These are phyloP conservation scores for Trematosphaeria pertusa DNA, from an alignment of 2,329 filamentous ascomycete species.

Conservation along the genomic window DNA sequence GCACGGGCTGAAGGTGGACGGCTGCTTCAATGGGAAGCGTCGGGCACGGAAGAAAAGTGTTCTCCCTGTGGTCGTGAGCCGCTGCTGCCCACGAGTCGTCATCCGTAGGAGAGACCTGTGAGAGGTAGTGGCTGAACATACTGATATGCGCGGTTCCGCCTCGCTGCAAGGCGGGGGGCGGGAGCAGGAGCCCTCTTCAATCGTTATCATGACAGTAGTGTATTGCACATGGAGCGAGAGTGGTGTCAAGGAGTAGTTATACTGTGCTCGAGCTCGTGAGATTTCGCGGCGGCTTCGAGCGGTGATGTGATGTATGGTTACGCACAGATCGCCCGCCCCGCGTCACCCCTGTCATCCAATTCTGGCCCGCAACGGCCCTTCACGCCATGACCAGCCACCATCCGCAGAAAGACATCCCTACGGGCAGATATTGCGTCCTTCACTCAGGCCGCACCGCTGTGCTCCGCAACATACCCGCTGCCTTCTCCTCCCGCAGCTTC, in stretches of 20 bases:
- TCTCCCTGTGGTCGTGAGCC: no score
- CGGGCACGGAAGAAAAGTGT: background rate
- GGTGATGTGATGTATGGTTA: background rate
- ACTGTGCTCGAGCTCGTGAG: background rate
- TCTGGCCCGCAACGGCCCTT: background rate
- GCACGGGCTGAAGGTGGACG: background rate
- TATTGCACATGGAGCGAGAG: background rate
- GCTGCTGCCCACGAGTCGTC: no score
- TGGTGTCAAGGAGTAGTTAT: no score
- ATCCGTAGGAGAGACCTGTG: background rate
- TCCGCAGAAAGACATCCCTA: no score
- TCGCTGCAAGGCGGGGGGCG: background rate
- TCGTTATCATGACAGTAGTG: background rate
- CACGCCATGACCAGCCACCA: no score
- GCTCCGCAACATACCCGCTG: background rate
- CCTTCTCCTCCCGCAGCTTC: slow-evolving; percentile 7
- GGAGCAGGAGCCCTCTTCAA: background rate
- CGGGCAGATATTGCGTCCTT: no score
- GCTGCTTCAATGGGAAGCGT: background rate
- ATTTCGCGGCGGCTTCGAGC: background rate
- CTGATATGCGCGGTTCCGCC: no score
- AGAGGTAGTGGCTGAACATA: no score
- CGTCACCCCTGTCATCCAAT: background rate
- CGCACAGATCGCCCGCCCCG: background rate
- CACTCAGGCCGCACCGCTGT: no score